Evolutionary conservation across 805 yeast species (phyloP), one percentile per base, ranked within the genome.

Genomic region (Kluyveromyces siamensis): DNA sequence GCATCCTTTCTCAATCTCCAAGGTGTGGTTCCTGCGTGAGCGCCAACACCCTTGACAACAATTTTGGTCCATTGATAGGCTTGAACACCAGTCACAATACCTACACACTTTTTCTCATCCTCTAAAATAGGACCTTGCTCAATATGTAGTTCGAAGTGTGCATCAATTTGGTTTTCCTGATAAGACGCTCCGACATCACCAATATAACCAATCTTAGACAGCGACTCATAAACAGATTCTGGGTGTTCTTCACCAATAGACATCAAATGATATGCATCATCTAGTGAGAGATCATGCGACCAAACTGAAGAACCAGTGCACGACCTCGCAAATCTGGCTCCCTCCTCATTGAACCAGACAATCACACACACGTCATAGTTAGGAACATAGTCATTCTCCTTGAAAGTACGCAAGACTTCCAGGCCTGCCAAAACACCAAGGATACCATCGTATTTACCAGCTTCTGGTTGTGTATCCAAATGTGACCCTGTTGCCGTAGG

Each of bases 311-410:
- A 77, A 2, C 84, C 76, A 76, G 83, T 81, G 62, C 80, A 73
- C 41, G 83, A 72, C 65, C 76, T 70, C n/a, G 88, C 86, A 58
- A 82, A 83, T 45, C 90, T 66, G 0, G 89, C 88, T 49, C 90
- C 90, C 67, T 83, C 90, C 60, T 83, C 90, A 58, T 83, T 83
- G 62, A 81, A 80, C 90, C 90, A 83, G 57, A 78, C 73, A 39
- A 83, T 73, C 5, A 80, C 72, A 6, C 83, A 80, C 48, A 83
- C 74, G 8, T 88, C 88, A 52, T 71, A 82, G 47, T 79, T 74
- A n/a, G 90, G 87, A 10, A 68, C 70, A 56, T 66, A 74, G 40
- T 72, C 68, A 60, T 79, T 77, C 16, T 79, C 86, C 50, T 79
- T 76, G 58, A 83, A 65, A 4, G 87, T 81, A 51, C 87, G 69